Evolutionary conservation across 78 protist species (phyloP).

Genomic region (Monocercomonoides exilis): DNA sequence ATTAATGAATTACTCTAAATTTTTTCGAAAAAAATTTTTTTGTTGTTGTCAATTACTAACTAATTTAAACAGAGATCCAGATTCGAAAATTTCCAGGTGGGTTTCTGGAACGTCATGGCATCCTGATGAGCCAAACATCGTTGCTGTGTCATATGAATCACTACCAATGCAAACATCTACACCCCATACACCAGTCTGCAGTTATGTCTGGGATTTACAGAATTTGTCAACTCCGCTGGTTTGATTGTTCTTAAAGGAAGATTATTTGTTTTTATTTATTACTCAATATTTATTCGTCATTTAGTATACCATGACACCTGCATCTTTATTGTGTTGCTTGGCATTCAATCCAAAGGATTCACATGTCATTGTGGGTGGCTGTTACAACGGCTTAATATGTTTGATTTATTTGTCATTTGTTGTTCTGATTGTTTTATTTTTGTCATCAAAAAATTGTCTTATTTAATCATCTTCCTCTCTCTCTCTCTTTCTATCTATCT

Average conservation of each 20-base stretch:
- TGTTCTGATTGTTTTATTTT: neutral
- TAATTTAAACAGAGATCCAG: slow-evolving; percentile 6
- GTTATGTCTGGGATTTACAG: neutral
- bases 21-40: no score
- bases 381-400: slow-evolving; percentile 59
- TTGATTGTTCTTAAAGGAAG: no score
- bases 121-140: slow-evolving; percentile 43
- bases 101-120: slow-evolving; percentile 49
- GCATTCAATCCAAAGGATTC: slow-evolving; percentile 66
- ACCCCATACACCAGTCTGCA: neutral
- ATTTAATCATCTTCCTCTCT: no score
- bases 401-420: neutral
- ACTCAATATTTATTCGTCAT: neutral
- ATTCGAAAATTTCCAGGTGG: slow-evolving; percentile 15
- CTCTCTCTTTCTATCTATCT: no score
- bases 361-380: slow-evolving; percentile 61
- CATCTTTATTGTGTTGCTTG: slow-evolving; percentile 54
- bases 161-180: slow-evolving; percentile 42
- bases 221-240: neutral
- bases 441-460: no score
- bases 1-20: no score
- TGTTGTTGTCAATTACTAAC: no score
- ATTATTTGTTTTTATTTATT: no score
- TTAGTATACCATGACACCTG: neutral
- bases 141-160: slow-evolving; percentile 60